Percentiles rank a stretch among this genome's conserved stretches.
These are phyloP conservation scores for Colletotrichum phormii DNA, from an alignment of 2,329 filamentous ascomycete species.

Conservation along the genomic window DNA sequence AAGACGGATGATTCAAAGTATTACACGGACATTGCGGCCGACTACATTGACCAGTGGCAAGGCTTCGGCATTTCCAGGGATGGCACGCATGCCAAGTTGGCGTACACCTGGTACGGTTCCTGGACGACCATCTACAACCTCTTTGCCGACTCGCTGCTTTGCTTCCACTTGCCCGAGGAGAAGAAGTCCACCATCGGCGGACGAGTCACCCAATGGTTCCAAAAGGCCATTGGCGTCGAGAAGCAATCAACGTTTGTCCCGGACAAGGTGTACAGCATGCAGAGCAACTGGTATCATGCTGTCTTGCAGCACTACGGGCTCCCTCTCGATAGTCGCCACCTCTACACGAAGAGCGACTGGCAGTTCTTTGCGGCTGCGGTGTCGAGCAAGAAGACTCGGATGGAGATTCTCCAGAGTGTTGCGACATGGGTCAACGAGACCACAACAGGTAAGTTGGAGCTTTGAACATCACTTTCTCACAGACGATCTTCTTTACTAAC, in stretches of 20 bases:
- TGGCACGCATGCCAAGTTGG: slow-evolving; percentile 78
- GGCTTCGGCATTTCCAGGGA: slow-evolving; percentile 77
- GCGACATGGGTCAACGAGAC: slow-evolving; percentile 89
- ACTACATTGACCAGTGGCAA: slow-evolving; percentile 79
- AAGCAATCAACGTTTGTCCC: slow-evolving; percentile 71
- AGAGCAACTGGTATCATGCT: slow-evolving; percentile 83
- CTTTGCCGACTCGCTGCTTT: slow-evolving; percentile 80
- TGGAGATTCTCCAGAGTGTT: slow-evolving; percentile 79
- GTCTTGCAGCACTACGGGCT: slow-evolving; percentile 86
- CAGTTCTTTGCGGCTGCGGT: slow-evolving; percentile 90
- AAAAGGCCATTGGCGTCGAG: slow-evolving; percentile 42
- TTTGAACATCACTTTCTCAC: too few species aligned
- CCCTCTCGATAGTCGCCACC: slow-evolving; percentile 82
- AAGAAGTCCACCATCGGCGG: slow-evolving; percentile 29
- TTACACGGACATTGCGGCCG: slow-evolving; percentile 72
- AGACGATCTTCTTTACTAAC: neutral
- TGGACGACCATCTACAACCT: slow-evolving; percentile 87
- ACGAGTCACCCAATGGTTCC: neutral
- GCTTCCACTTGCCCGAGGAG: slow-evolving; percentile 71
- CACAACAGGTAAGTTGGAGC: slow-evolving; percentile 62
- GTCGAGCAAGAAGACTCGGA: slow-evolving; percentile 73
- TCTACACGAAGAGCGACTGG: slow-evolving; percentile 93
- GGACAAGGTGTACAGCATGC: slow-evolving; percentile 79
- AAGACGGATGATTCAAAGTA: slow-evolving; percentile 68
- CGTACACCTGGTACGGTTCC: slow-evolving; percentile 84